Evolutionary conservation across 2,329 filamentous ascomycete species (phyloP), one percentile per base, ranked within the genome.

Genomic region (Chlorencoelia australis): DNA sequence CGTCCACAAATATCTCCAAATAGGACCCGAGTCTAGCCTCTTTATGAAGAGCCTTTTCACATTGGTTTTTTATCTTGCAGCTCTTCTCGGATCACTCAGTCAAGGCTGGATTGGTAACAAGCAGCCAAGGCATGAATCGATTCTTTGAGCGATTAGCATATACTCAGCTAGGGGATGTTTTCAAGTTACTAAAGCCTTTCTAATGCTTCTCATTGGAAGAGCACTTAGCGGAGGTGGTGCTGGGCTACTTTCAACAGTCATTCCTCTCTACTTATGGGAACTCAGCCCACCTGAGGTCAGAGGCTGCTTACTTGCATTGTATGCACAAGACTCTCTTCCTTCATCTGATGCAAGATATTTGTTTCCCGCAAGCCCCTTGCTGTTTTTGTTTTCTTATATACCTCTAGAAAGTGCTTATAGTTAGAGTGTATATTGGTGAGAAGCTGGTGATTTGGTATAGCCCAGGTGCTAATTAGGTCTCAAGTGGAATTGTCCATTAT

Each of bases 111-210:
- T 71, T 26, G 67, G 68, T 1, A 68, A 73, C 41, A 65, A 62
- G 46, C 60, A 69, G 21, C 70, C 66, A 5, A 57, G 69, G 19
- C 68, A 69, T 34, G 68, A 66, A 43, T 66, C 66, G 3, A 69
- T 73, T 17, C 47, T 69, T 1, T 59, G 71, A 1, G 68, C 66
- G 3, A 67, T 71, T 4, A 44, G 53, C 9, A 60, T 73, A 19
- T 73, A 73, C 43, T 64, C 62, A 0, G 33, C 73, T 24, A 69
- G 69, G 0, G 67, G 66, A 4, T 53, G 65, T 1, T 46, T 73
- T 6, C 69, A 73, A 48, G 66, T 61, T 8, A 62, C 69, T 2
- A 52, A 65, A 3, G 59, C 65, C 30, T 70, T 70, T 41, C 57
- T 59, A 3, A 72, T 72, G 66, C 56, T 69, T 13, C 65, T 68